Percentiles rank a stretch among this genome's conserved stretches.
Evolutionary conservation across 2,329 filamentous ascomycete genomes (phyloP).

Genomic region (Fusarium longipes): DNA sequence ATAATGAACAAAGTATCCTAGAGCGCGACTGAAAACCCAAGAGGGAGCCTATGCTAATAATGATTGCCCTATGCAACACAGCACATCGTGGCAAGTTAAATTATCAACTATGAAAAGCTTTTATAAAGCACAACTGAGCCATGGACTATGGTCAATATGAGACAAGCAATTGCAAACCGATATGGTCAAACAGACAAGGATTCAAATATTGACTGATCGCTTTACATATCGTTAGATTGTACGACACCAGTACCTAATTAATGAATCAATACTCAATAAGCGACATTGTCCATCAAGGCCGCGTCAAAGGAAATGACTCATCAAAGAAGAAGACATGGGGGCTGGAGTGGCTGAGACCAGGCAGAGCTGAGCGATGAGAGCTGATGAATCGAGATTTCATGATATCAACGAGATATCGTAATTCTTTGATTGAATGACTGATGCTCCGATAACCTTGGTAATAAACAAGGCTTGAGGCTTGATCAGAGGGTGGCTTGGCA

Average conservation of each 20-base stretch:
- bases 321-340: background rate
- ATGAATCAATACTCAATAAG: background rate
- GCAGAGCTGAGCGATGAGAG: background rate
- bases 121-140: background rate
- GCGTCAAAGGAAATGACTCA: background rate
- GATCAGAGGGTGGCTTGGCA: slow-evolving; percentile 35
- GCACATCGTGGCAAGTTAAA: background rate
- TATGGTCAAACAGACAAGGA: background rate
- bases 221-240: slow-evolving; percentile 20
- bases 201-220: background rate
- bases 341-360: background rate
- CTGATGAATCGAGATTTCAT: slow-evolving; percentile 14
- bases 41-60: background rate
- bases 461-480: slow-evolving; percentile 26
- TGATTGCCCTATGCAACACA: background rate
- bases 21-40: background rate
- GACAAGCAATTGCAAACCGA: background rate
- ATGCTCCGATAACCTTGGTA: slow-evolving; percentile 20
- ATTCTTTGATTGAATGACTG: slow-evolving; percentile 20
- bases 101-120: background rate
- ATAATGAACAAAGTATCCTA: background rate
- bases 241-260: slow-evolving; percentile 2
- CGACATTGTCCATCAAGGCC: slow-evolving; percentile 3
- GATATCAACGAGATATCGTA: slow-evolving; percentile 11
- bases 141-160: background rate